Evolutionary conservation across 1,284 basidiomycete species (phyloP).

Genomic region (Irpex sp.): DNA sequence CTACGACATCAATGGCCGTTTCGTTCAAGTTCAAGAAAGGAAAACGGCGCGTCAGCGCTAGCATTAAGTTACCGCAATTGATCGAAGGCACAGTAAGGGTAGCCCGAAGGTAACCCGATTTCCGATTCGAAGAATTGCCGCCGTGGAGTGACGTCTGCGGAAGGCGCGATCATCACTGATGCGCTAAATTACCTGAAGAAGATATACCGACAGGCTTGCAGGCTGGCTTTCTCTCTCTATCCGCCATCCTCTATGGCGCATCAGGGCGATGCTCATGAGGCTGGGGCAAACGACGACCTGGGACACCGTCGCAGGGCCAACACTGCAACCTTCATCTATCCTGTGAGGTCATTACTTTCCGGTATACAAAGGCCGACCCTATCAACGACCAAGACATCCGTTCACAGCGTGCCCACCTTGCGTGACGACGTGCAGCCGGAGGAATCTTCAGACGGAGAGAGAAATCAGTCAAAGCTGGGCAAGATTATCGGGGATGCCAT

Average conservation of each 20-base stretch:
- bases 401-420: slow-evolving; percentile 6
- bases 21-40: too few relatives aligned
- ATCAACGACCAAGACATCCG: not conserved
- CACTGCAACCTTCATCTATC: slow-evolving; percentile 26
- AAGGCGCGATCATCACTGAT: not conserved
- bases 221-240: not conserved
- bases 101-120: too few relatives aligned
- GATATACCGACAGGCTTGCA: not conserved
- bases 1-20: too few relatives aligned
- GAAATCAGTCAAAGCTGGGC: not conserved
- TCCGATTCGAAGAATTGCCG: not conserved
- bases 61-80: too few relatives aligned
- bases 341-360: slow-evolving; percentile 28
- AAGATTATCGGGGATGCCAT: not conserved
- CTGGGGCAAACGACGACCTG: not conserved
- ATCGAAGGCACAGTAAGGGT: too few relatives aligned
- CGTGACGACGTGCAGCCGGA: not conserved
- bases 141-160: not conserved
- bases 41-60: too few relatives aligned
- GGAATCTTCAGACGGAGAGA: not conserved
- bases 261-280: not conserved
- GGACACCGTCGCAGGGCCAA: not conserved
- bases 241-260: not conserved
- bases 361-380: slow-evolving; percentile 24
- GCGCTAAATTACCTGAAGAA: not conserved